These are phyloP conservation scores for Geosmithia morbida DNA, from an alignment of 2,329 filamentous ascomycete species.

Conservation along the genomic window DNA sequence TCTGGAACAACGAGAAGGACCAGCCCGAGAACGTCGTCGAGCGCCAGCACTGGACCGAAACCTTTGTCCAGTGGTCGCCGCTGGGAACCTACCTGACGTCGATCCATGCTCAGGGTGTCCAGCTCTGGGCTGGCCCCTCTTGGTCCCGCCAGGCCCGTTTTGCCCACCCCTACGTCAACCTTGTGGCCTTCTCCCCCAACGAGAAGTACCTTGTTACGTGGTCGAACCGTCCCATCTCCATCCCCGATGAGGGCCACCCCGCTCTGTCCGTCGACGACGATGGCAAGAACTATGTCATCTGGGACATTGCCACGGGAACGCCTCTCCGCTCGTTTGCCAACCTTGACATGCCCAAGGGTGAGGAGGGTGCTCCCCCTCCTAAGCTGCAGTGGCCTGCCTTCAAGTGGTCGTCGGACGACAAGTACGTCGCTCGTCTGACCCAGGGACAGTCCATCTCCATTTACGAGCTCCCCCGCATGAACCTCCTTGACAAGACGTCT, in stretches of 20 bases:
- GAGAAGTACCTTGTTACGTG: constrained; percentile 94
- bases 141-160: constrained; percentile 91
- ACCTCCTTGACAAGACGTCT: constrained; percentile 74
- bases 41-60: constrained; percentile 92
- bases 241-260: constrained; percentile 76
- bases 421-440: constrained; percentile 86
- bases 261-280: constrained; percentile 84
- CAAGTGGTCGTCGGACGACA: constrained; percentile 98
- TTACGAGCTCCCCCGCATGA: constrained; percentile 83
- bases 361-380: constrained; percentile 51
- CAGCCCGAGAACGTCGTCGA: constrained; percentile 79
- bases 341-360: constrained; percentile 55
- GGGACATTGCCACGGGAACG: constrained; percentile 84
- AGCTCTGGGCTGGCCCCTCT: constrained; percentile 84
- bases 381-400: constrained; percentile 98
- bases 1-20: constrained; percentile 97
- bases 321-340: constrained; percentile 89
- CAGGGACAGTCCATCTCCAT: constrained; percentile 81
- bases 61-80: constrained; percentile 96
- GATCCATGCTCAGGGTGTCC: constrained; percentile 89
- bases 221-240: constrained; percentile 86
- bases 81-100: constrained; percentile 88
- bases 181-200: constrained; percentile 86
- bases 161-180: constrained; percentile 86
- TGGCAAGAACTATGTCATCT: constrained; percentile 98